phyloP scores from a whole-genome alignment of 2,329 filamentous ascomycete species.

The Fusarium chlamydosporum region DNA sequence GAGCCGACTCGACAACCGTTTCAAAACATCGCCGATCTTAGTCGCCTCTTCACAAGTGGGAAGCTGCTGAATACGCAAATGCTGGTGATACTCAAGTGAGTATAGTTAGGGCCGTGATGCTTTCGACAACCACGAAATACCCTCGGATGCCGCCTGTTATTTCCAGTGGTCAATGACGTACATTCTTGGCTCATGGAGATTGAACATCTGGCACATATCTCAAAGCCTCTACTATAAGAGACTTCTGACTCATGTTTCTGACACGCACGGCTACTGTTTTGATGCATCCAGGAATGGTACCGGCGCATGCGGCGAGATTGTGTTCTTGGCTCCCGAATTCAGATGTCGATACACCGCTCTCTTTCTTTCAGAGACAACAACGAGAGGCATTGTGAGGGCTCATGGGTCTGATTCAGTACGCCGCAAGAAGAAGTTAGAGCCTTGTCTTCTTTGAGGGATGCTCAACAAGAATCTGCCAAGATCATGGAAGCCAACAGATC shows the following conservation, averaged over 20 bases:
- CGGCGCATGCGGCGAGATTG: conserved; percentile 27
- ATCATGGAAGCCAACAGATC: background rate
- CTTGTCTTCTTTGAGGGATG: conserved; percentile 34
- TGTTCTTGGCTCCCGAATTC: conserved; percentile 16
- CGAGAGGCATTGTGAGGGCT: background rate
- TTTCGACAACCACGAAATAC: conserved; percentile 22
- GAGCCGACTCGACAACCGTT: conserved; percentile 6
- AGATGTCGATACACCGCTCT: conserved; percentile 7
- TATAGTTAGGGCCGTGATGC: conserved; percentile 17
- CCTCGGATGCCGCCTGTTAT: conserved; percentile 14
- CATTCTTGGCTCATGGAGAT: conserved; percentile 12
- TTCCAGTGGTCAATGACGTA: conserved; percentile 33
- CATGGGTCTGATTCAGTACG: background rate
- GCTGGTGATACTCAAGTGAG: conserved; percentile 29
- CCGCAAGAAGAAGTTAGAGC: background rate
- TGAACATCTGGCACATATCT: conserved; percentile 22
- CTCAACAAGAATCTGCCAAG: conserved; percentile 13
- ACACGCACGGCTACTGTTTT: conserved; percentile 19
- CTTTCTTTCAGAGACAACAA: background rate
- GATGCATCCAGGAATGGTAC: conserved; percentile 35
- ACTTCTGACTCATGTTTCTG: conserved; percentile 14
- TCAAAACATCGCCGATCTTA: conserved; percentile 12
- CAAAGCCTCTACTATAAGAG: background rate
- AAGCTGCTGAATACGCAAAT: conserved; percentile 18
- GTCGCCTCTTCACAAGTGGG: background rate